Percentiles rank a stretch among this genome's conserved stretches.
These are phyloP conservation scores for Neotropicomus parvogracilis DNA, from an alignment of 1,284 basidiomycete genomes.

Conservation along the genomic window DNA sequence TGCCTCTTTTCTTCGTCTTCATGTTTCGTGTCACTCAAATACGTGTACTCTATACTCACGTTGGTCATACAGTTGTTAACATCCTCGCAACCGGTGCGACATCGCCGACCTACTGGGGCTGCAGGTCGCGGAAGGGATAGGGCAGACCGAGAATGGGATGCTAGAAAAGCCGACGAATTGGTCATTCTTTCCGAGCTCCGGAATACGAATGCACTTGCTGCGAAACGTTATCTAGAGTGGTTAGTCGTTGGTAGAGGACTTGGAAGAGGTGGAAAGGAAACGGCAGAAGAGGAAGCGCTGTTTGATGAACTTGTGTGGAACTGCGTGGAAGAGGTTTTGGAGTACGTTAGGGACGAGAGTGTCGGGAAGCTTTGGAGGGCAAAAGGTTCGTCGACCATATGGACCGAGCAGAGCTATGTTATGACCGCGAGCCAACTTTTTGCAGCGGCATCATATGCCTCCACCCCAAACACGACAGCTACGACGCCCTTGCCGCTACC, in stretches of 20 bases:
- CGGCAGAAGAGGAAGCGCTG: conserved; percentile 13
- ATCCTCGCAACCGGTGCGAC: conserved; percentile 26
- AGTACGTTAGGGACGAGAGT: conserved; percentile 45
- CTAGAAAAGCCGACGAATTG: conserved; percentile 47
- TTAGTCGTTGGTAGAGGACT: conserved; percentile 70
- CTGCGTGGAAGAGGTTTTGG: conserved; percentile 55
- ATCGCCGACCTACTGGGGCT: conserved; percentile 20
- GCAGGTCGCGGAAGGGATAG: conserved; percentile 30
- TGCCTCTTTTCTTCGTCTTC: background rate
- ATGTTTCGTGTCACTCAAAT: background rate
- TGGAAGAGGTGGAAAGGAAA: conserved; percentile 38
- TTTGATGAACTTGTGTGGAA: conserved; percentile 57
- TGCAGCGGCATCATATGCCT: conserved; percentile 49
- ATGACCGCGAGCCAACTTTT: background rate
- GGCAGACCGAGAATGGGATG: conserved; percentile 24
- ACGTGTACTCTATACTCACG: background rate
- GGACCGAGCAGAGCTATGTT: background rate
- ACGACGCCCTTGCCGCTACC: conserved; percentile 8
- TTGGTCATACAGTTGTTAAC: conserved; percentile 49
- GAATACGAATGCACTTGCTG: conserved; percentile 39
- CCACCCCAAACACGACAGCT: conserved; percentile 16
- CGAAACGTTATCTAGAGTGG: conserved; percentile 71
- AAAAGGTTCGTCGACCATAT: conserved; percentile 46
- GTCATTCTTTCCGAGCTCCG: conserved; percentile 52
- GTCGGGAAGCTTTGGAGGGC: conserved; percentile 66